Conservation (phyloP, 441 rosid species). For the Euphorbia celastroides region DNA sequence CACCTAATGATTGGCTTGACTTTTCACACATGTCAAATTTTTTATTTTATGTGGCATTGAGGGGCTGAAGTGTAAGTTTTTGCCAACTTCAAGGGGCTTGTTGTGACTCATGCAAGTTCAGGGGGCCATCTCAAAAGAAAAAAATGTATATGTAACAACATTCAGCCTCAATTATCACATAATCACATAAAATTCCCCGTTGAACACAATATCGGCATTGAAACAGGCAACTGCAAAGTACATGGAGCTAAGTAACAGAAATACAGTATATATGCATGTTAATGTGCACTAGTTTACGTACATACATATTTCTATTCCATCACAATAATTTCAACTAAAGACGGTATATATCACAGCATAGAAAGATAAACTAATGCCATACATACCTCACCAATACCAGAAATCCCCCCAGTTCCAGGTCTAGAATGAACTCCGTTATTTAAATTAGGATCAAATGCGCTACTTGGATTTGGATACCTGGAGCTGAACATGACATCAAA, state of each 20-base stretch:
- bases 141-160: too few relatives aligned
- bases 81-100: too few relatives aligned
- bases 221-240: not conserved
- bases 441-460: slow-evolving; percentile 30
- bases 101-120: too few relatives aligned
- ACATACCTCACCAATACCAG: slow-evolving; percentile 40
- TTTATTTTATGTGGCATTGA: too few relatives aligned
- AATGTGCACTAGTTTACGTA: not conserved
- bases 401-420: slow-evolving; percentile 26
- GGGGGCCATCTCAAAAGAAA: too few relatives aligned
- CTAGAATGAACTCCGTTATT: slow-evolving; percentile 25
- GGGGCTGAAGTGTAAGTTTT: too few relatives aligned
- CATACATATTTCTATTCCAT: not conserved
- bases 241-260: not conserved
- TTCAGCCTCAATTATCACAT: not conserved
- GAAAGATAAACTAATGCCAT: slow-evolving; percentile 8
- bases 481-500: slow-evolving; percentile 7
- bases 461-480: slow-evolving; percentile 33
- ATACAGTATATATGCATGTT: not conserved
- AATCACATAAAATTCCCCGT: not conserved
- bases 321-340: not conserved
- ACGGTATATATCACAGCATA: not conserved
- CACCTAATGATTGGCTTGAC: too few relatives aligned
- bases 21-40: too few relatives aligned
- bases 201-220: not conserved